Evolutionary conservation across 306 rosid genomes (phyloP).

Genomic region (cucumber (Cucumis sativus)): Cucumber_9930_V3 NC_026656.2:22400001-22400500

Average conservation of each 20-base stretch:
- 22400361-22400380: too few relatives aligned
- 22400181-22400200: conserved; percentile 20
- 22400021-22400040: not conserved
- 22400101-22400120: not conserved
- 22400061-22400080: conserved; percentile 12
- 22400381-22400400: too few relatives aligned
- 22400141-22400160: not conserved
- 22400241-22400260: not conserved
- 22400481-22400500: too few relatives aligned
- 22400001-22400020: not conserved
- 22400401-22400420: too few relatives aligned
- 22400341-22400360: too few relatives aligned
- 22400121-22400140: not conserved
- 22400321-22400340: too few relatives aligned
- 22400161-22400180: not conserved
- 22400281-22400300: too few relatives aligned
- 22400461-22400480: too few relatives aligned
- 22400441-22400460: too few relatives aligned
- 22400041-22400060: not conserved
- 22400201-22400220: conserved; percentile 5
- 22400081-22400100: not conserved
- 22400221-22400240: not conserved
- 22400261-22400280: not conserved
- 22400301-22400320: too few relatives aligned
- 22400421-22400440: too few relatives aligned